Conservation (phyloP, 2,329 filamentous ascomycete genomes). For the Diaporthe ampelina region DNA sequence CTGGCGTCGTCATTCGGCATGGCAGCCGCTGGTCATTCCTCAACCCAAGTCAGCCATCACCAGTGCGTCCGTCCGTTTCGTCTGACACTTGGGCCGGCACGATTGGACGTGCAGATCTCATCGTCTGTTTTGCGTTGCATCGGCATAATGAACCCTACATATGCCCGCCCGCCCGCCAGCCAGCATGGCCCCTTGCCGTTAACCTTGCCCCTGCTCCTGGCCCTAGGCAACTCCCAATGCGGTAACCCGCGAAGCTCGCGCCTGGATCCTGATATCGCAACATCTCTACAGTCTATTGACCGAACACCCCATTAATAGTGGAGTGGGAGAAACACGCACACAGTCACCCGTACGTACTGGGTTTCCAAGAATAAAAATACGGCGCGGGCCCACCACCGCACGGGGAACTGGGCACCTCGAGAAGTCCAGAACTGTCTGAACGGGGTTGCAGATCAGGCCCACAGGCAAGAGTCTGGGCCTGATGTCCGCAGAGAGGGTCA, state of each 20-base stretch:
- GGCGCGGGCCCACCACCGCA: constrained; percentile 10
- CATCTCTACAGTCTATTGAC: constrained; percentile 3
- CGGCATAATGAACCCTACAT: constrained; percentile 32
- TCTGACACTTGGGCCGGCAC: constrained; percentile 28
- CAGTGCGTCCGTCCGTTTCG: constrained; percentile 4
- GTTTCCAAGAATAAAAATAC: constrained; percentile 33
- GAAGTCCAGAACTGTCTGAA: constrained; percentile 16
- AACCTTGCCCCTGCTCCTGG: constrained; percentile 20
- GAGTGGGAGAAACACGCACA: background rate
- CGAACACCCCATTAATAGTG: background rate
- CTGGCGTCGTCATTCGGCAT: constrained; percentile 19
- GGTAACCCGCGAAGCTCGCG: constrained; percentile 36
- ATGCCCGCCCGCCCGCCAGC: constrained; percentile 3
- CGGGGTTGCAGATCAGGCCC: constrained; percentile 14
- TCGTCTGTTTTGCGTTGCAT: constrained; percentile 29
- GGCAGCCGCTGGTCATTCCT: background rate
- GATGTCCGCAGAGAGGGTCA: constrained; percentile 8
- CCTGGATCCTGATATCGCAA: constrained; percentile 16
- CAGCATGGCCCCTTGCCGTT: constrained; percentile 21
- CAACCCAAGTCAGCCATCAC: constrained; percentile 6
- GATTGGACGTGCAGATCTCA: constrained; percentile 30
- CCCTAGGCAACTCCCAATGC: constrained; percentile 33
- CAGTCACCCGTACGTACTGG: background rate
- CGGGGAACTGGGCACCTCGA: constrained; percentile 3
- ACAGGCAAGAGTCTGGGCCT: constrained; percentile 21